A percentile compares a stretch with the other conserved stretches of the same genome.
Conservation (phyloP, 2,329 filamentous ascomycete genomes). For the Verruconis gallopava region DNA sequence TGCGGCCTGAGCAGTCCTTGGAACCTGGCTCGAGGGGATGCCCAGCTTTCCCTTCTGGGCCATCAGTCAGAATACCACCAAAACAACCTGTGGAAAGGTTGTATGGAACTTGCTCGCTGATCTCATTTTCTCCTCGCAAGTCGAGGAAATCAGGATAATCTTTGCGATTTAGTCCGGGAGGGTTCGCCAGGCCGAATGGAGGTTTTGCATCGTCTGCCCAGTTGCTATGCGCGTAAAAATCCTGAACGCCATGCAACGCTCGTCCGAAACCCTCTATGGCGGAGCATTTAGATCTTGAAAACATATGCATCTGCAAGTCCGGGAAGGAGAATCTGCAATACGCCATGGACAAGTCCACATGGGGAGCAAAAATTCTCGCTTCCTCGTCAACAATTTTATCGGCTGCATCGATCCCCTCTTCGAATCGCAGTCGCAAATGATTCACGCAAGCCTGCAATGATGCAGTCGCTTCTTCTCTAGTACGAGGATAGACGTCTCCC, state of each 20-base stretch:
- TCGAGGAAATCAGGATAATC: conserved; percentile 15
- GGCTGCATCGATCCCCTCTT: conserved; percentile 15
- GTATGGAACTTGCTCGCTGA: conserved; percentile 15
- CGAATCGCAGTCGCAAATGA: conserved; percentile 13
- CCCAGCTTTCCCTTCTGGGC: conserved; percentile 15
- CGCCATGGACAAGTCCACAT: conserved; percentile 14
- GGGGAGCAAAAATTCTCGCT: conserved; percentile 13
- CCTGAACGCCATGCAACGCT: conserved; percentile 11
- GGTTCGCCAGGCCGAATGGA: conserved; percentile 15
- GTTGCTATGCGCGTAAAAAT: conserved; percentile 11
- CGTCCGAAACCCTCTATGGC: conserved; percentile 10
- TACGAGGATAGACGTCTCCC: conserved; percentile 14
- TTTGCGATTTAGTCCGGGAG: conserved; percentile 14
- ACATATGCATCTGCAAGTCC: conserved; percentile 15
- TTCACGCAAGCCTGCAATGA: conserved; percentile 16
- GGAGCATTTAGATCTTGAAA: conserved; percentile 11
- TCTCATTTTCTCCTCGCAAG: conserved; percentile 16
- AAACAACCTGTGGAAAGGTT: conserved; percentile 18
- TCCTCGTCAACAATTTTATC: conserved; percentile 15
- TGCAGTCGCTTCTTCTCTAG: conserved; percentile 14
- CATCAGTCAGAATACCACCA: conserved; percentile 16
- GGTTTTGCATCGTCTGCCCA: conserved; percentile 11
- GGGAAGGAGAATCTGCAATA: conserved; percentile 17
- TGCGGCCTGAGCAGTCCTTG: conserved; percentile 16
- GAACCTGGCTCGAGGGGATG: conserved; percentile 18